Conservation (phyloP, 2,329 filamentous ascomycete species). For the Talaromyces sp. region DNA sequence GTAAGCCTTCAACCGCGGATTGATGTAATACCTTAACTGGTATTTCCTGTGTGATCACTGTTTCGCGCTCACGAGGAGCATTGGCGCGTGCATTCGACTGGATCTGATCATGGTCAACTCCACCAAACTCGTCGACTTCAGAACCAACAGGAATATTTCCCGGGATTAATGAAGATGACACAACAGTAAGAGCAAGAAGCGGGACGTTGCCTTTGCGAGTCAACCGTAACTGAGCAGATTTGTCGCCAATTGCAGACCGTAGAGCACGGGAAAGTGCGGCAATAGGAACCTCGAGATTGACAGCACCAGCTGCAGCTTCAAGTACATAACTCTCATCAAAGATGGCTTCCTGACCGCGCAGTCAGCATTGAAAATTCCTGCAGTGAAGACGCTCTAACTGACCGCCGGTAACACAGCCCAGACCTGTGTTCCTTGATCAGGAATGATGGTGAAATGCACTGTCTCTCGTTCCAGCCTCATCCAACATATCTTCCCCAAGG, state of each 20-base stretch:
- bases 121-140: constrained; percentile 32
- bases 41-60: constrained; percentile 90
- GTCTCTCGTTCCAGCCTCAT: constrained; percentile 81
- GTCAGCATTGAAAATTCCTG: background rate
- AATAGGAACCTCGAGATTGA: constrained; percentile 95
- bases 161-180: constrained; percentile 52
- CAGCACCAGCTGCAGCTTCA: constrained; percentile 86
- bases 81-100: constrained; percentile 39
- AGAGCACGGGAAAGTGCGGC: constrained; percentile 84
- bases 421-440: constrained; percentile 90
- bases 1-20: constrained; percentile 81
- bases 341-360: constrained; percentile 63
- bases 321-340: constrained; percentile 78
- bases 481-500: constrained; percentile 81
- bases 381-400: constrained; percentile 21
- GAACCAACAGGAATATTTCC: constrained; percentile 56
- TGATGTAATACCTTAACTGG: constrained; percentile 87
- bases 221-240: constrained; percentile 77
- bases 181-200: constrained; percentile 84
- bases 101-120: constrained; percentile 34
- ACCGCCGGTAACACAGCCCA: constrained; percentile 70
- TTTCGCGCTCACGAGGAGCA: constrained; percentile 71
- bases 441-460: constrained; percentile 91
- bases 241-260: constrained; percentile 77
- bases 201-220: constrained; percentile 90